A percentile compares a stretch with the other conserved stretches of the same genome.
Evolutionary conservation across 140 eudicot species (phyloP).

Genomic region (Bidens hawaiensis): DNA sequence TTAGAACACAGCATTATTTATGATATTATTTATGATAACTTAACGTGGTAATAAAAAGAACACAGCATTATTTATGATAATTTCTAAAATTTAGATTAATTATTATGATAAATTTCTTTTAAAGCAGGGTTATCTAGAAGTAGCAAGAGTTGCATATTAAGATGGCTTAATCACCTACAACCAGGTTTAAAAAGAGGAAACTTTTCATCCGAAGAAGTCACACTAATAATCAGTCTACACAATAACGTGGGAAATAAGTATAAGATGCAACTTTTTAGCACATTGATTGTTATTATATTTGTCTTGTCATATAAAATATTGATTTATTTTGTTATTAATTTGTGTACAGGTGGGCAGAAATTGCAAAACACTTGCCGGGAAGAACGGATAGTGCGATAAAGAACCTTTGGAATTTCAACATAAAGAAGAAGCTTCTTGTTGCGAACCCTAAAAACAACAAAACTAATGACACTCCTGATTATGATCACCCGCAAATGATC

Average conservation of each 20-base stretch:
- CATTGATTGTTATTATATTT: background rate
- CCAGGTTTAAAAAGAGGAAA: constrained; percentile 58
- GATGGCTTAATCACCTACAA: constrained; percentile 58
- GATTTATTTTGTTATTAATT: background rate
- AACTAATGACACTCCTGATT: background rate
- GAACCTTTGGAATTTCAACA: constrained; percentile 71
- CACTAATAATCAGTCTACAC: constrained; percentile 44
- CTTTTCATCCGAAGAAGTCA: constrained; percentile 42
- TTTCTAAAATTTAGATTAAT: too few species aligned
- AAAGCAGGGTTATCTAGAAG: constrained; percentile 48
- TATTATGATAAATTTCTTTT: background rate
- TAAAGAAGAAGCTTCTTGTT: constrained; percentile 44
- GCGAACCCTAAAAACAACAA: background rate
- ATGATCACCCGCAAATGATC: constrained; percentile 5
- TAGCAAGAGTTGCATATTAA: constrained; percentile 60
- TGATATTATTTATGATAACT: too few species aligned
- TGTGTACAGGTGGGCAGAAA: constrained; percentile 58
- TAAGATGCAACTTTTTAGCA: background rate
- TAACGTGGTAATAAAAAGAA: too few species aligned
- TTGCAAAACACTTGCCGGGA: constrained; percentile 64
- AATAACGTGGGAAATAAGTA: constrained; percentile 46
- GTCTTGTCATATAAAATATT: background rate
- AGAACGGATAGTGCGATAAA: constrained; percentile 74
- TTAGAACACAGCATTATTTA: too few species aligned
- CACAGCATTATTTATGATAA: too few species aligned